Percentiles rank a stretch among this genome's conserved stretches.
These are phyloP conservation scores for Cystobasidium onofrii DNA, from an alignment of 768 basidiomycete species.

Conservation along the genomic window DNA sequence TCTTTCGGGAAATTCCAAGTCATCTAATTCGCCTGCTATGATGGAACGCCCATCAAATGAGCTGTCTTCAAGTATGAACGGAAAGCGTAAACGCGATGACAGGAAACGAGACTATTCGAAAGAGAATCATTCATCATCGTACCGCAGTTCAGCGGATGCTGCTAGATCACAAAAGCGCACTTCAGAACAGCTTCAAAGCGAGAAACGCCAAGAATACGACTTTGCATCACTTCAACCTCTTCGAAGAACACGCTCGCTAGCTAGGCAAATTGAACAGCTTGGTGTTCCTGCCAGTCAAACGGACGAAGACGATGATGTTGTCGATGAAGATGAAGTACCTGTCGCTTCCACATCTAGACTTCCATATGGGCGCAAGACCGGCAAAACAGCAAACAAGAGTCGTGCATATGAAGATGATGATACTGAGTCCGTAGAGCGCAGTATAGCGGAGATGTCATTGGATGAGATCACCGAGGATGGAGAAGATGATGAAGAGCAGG, in stretches of 20 bases:
- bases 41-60: background rate
- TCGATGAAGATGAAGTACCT: slow-evolving; percentile 9
- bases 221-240: slow-evolving; percentile 12
- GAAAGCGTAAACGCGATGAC: slow-evolving; percentile 15
- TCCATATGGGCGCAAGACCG: background rate
- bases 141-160: background rate
- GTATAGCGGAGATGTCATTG: slow-evolving; percentile 28
- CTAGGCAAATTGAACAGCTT: slow-evolving; percentile 21
- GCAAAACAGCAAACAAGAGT: background rate
- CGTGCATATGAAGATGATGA: background rate
- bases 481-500: slow-evolving; percentile 20
- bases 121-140: background rate
- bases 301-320: slow-evolving; percentile 2
- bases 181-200: background rate
- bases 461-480: slow-evolving; percentile 18
- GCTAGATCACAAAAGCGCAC: background rate
- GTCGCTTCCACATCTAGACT: background rate
- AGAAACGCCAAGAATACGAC: background rate
- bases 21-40: background rate
- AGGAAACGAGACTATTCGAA: background rate
- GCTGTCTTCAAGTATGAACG: background rate
- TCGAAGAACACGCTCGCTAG: slow-evolving; percentile 12
- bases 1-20: background rate
- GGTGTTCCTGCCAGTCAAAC: slow-evolving; percentile 19
- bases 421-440: slow-evolving; percentile 16